Evolutionary conservation across 768 basidiomycete genomes (phyloP).

Genomic region (Pisolithus orientalis): DNA sequence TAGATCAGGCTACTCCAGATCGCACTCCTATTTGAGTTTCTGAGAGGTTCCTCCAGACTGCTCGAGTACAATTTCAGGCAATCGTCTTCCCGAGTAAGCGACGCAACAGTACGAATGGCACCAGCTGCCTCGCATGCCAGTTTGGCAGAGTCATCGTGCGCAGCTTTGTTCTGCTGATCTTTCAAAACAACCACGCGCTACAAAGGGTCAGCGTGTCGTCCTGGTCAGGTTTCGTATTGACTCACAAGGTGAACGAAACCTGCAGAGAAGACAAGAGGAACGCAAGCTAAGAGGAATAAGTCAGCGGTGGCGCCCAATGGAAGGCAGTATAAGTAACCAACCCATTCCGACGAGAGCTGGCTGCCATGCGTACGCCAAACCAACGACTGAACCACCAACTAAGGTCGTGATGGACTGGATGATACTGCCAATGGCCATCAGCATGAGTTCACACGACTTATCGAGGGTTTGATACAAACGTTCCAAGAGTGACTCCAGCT

Average conservation of each 20-base stretch:
- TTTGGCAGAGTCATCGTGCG: constrained; percentile 78
- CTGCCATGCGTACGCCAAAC: constrained; percentile 73
- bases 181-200: constrained; percentile 83
- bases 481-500: constrained; percentile 82
- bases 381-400: constrained; percentile 66
- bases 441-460: not conserved
- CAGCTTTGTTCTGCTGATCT: constrained; percentile 73
- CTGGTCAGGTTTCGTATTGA: constrained; percentile 1
- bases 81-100: constrained; percentile 81
- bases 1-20: constrained; percentile 62
- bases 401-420: constrained; percentile 71
- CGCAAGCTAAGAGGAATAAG: constrained; percentile 43
- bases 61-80: constrained; percentile 59
- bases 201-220: not conserved
- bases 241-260: constrained; percentile 81
- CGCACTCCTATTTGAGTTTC: constrained; percentile 54
- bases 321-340: constrained; percentile 20
- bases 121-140: constrained; percentile 88
- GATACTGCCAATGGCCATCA: constrained; percentile 41
- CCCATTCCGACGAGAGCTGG: constrained; percentile 82
- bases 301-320: not conserved
- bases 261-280: constrained; percentile 59
- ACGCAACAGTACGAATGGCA: constrained; percentile 86
- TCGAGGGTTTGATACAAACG: constrained; percentile 35
- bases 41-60: constrained; percentile 68